Base-by-base conservation (phyloP, 1,139 yeast species). In the Martiniozyma asiatica region DNA sequence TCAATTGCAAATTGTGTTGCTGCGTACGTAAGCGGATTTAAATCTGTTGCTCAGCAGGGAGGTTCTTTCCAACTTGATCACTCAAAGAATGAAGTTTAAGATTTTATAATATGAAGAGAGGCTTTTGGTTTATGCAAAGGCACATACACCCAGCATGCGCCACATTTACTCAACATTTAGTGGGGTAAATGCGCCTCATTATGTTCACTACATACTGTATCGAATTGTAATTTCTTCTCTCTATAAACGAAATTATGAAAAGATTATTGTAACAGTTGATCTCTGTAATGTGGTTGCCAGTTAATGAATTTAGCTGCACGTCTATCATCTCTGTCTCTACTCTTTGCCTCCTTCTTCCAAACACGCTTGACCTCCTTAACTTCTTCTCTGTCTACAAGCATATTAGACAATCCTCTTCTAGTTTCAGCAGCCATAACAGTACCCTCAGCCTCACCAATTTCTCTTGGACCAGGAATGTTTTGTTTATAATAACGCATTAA, bases 351-450 rank as follows among this genome's bases (percentile, higher is more conserved):
- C 29, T 69, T 68, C 47, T 63, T 68, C 97, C 95, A 85, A 7
- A 66, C 71, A 50, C 81, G 68, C 68, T 82, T 82, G 56, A 74
- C 74, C 24, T 62, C 63, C 29, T 74, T 70, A 30, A 72, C 59
- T 35, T 68, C 68, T 21, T 53, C 55, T 40, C 65, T 55, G 53
- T 69, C 66, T 48, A 69, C 69, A 14, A 30, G 24, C 25, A 30
- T 12, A 43, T 61, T 55, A 30, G 68, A 59, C 41, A 73, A 61
- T 59, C 77, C 64, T 35, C 73, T 79, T 57, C 95, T 72, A 3
- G 87, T 71, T 50, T 87, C 96, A 3, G 95, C 96, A 20, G 96
- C 94, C 49, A 82, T 67, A 18, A 89, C 78, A 0, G 97, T 89
- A 42, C 94, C 92, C 58, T 84, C 95, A 28, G 95, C 97, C 51